Conservation (phyloP, 2,329 filamentous ascomycete species). For the Blastomyces gilchristii region DNA sequence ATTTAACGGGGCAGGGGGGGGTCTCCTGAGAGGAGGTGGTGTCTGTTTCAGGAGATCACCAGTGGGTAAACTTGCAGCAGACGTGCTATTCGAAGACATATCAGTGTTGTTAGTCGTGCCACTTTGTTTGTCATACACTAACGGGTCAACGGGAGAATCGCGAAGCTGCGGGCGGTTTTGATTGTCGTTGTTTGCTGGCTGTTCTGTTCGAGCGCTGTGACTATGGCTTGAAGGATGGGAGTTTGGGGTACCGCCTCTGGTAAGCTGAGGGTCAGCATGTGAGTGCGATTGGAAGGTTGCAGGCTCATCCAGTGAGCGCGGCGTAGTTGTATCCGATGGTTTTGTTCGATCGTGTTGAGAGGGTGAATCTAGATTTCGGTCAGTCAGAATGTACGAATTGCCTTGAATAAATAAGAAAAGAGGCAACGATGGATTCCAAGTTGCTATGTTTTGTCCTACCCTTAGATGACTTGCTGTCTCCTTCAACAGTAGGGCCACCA, state of each 20-base stretch:
- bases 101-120: background rate
- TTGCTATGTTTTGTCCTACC: background rate
- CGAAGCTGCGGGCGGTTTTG: background rate
- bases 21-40: conserved; percentile 60
- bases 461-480: background rate
- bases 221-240: conserved; percentile 3
- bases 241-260: background rate
- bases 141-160: background rate
- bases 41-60: conserved; percentile 29
- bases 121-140: background rate
- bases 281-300: conserved; percentile 5
- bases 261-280: background rate
- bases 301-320: background rate
- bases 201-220: background rate
- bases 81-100: background rate
- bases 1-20: conserved; percentile 74
- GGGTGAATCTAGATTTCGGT: background rate
- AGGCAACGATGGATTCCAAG: background rate
- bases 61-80: background rate
- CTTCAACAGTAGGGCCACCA: background rate
- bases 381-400: background rate
- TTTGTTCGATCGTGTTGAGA: background rate
- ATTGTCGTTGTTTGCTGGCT: background rate
- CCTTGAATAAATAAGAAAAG: no score
- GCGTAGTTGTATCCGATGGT: background rate